These are phyloP conservation scores for Picochlorum sp. DNA, from an alignment of 139 green algal species.

Conservation along the genomic window DNA sequence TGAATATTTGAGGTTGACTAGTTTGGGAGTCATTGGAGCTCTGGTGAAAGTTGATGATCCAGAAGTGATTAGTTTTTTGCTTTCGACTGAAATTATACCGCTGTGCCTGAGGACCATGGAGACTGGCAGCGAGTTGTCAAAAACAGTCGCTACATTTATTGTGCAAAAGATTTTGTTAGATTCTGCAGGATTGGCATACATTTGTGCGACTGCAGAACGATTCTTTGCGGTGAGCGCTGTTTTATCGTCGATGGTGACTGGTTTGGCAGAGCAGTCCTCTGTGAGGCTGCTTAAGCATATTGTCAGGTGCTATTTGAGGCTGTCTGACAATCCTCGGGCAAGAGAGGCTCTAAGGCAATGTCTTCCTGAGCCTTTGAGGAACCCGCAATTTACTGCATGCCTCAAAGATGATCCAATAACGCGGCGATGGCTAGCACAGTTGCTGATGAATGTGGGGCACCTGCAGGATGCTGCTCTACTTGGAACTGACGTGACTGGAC, in stretches of 20 bases:
- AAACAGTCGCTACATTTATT: slow-evolving; percentile 99
- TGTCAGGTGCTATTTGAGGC: slow-evolving; percentile 94
- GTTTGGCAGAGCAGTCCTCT: slow-evolving; percentile 72
- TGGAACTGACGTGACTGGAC: slow-evolving; percentile 34
- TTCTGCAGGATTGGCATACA: slow-evolving; percentile 88
- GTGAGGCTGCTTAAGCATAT: slow-evolving; percentile 98
- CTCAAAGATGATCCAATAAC: slow-evolving; percentile 91
- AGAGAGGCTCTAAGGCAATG: slow-evolving; percentile 88
- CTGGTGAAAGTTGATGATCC: slow-evolving; percentile 99
- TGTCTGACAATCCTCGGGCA: slow-evolving; percentile 60
- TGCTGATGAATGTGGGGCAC: slow-evolving; percentile 87
- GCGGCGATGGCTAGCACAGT: slow-evolving; percentile 77
- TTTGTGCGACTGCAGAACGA: slow-evolving; percentile 95
- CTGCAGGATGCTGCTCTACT: slow-evolving; percentile 43
- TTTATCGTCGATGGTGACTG: slow-evolving; percentile 80
- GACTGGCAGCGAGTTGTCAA: slow-evolving; percentile 96
- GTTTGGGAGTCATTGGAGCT: slow-evolving; percentile 92
- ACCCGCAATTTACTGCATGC: slow-evolving; percentile 80
- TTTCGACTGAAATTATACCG: slow-evolving; percentile 99
- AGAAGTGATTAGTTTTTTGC: slow-evolving; percentile 98
- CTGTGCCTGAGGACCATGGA: slow-evolving; percentile 98
- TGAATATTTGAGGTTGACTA: slow-evolving; percentile 96
- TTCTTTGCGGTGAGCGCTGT: slow-evolving; percentile 96
- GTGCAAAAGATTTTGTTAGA: slow-evolving; percentile 99
- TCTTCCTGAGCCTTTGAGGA: slow-evolving; percentile 80